Conservation (phyloP, 352 stramenopile genomes). For the Phytophthora syringae region DNA sequence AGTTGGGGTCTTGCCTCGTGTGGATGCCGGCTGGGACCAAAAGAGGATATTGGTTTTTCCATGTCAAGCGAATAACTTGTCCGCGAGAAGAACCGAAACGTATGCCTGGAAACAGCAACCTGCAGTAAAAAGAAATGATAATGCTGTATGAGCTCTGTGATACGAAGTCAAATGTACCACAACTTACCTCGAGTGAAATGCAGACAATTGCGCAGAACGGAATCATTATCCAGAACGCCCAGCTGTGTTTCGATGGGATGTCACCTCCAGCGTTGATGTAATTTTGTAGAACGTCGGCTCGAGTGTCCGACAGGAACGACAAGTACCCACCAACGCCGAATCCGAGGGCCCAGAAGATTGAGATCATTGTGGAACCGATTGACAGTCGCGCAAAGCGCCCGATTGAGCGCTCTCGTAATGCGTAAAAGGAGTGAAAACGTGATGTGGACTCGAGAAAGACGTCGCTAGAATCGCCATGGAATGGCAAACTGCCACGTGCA, state of each 20-base stretch:
- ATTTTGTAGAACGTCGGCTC: slow-evolving; percentile 56
- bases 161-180: not conserved
- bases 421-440: slow-evolving; percentile 65
- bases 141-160: not conserved
- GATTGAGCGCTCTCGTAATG: slow-evolving; percentile 43
- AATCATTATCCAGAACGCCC: slow-evolving; percentile 54
- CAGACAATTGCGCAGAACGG: slow-evolving; percentile 47
- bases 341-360: slow-evolving; percentile 41
- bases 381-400: slow-evolving; percentile 43
- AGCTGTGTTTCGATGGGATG: slow-evolving; percentile 30
- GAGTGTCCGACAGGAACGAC: slow-evolving; percentile 50
- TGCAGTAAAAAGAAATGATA: slow-evolving; percentile 11
- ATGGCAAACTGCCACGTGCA: slow-evolving; percentile 57
- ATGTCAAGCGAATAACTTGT: slow-evolving; percentile 16
- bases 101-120: slow-evolving; percentile 59
- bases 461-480: slow-evolving; percentile 55
- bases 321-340: slow-evolving; percentile 62
- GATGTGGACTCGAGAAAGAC: slow-evolving; percentile 51
- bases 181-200: slow-evolving; percentile 54
- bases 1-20: slow-evolving; percentile 12
- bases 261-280: slow-evolving; percentile 38
- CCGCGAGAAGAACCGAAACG: slow-evolving; percentile 43
- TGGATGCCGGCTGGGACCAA: slow-evolving; percentile 29
- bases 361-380: slow-evolving; percentile 35
- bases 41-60: slow-evolving; percentile 50